Conservation (phyloP, 2,329 filamentous ascomycete species). For the Alternaria sp. region DNA sequence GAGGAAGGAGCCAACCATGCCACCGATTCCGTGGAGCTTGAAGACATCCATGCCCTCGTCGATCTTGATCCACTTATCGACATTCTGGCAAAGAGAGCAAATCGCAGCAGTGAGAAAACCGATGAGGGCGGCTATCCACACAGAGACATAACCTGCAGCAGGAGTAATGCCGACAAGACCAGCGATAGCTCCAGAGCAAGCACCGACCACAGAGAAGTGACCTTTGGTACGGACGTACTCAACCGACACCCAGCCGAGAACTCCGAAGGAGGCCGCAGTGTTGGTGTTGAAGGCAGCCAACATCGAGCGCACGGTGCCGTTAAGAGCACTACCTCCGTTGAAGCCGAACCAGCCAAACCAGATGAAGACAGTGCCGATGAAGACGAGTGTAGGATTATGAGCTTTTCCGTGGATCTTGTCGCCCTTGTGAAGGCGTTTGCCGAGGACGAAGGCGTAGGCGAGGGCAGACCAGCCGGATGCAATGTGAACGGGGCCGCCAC, state of each 20-base stretch:
- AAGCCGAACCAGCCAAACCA: conserved; percentile 72
- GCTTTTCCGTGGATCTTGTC: conserved; percentile 63
- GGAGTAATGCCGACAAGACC: conserved; percentile 69
- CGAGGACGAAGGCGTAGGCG: conserved; percentile 70
- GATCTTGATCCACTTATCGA: conserved; percentile 64
- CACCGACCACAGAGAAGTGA: conserved; percentile 64
- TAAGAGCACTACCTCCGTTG: conserved; percentile 64
- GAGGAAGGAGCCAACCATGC: conserved; percentile 66
- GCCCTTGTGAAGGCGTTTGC: conserved; percentile 63
- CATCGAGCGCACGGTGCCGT: conserved; percentile 60
- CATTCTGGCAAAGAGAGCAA: conserved; percentile 59
- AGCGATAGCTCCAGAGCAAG: conserved; percentile 66
- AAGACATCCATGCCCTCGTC: conserved; percentile 69
- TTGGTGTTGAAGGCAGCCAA: conserved; percentile 67
- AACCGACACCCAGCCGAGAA: conserved; percentile 64
- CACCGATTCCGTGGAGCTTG: conserved; percentile 67
- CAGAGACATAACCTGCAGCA: conserved; percentile 62
- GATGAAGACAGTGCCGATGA: conserved; percentile 70
- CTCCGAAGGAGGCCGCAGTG: conserved; percentile 62
- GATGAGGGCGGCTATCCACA: conserved; percentile 65
- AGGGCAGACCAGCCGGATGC: conserved; percentile 69
- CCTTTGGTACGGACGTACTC: conserved; percentile 63
- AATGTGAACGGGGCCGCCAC: conserved; percentile 71
- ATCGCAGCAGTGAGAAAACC: conserved; percentile 64
- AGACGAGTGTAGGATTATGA: conserved; percentile 71